A percentile compares a stretch with the other conserved stretches of the same genome.
Conservation (phyloP, 768 basidiomycete genomes). For the Termitomyces sp. region DNA sequence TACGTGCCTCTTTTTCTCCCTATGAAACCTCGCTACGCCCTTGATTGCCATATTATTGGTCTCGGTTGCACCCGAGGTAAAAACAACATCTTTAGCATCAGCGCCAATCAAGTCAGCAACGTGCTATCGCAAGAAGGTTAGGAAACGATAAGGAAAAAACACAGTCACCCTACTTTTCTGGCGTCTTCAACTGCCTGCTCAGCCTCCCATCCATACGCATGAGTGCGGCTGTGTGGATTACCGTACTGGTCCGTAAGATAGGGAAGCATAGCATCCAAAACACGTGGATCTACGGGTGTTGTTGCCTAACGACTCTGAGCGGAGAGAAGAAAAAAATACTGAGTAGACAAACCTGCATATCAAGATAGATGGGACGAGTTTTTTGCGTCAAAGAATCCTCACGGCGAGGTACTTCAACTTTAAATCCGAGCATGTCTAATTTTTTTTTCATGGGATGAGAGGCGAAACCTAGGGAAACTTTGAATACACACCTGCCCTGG, state of each 20-base stretch:
- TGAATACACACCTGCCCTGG: constrained; percentile 52
- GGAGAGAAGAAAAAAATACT: constrained; percentile 1
- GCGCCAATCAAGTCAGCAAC: constrained; percentile 92
- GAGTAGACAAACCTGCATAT: constrained; percentile 74
- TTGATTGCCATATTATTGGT: constrained; percentile 98
- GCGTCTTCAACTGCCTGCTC: constrained; percentile 92
- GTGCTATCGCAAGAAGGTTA: constrained; percentile 42
- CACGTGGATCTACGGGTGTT: constrained; percentile 95
- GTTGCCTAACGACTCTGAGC: constrained; percentile 60
- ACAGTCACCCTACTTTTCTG: constrained; percentile 50
- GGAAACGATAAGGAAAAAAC: background rate
- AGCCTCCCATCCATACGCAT: constrained; percentile 99
- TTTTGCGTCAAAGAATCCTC: constrained; percentile 55
- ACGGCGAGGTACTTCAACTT: constrained; percentile 57
- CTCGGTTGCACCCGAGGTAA: constrained; percentile 98
- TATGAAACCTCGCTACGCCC: constrained; percentile 93
- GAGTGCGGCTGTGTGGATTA: constrained; percentile 96
- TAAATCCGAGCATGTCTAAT: constrained; percentile 86
- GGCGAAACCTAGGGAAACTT: background rate
- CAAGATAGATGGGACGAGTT: constrained; percentile 90
- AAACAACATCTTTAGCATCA: constrained; percentile 91
- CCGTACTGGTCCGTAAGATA: constrained; percentile 94
- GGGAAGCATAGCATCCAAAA: constrained; percentile 95
- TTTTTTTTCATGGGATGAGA: background rate
- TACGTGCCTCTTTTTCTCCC: constrained; percentile 87